Evolutionary conservation across 495 filamentous ascomycete genomes (phyloP), one percentile per base, ranked within the genome.

Genomic region (Penicillium lagena): DNA sequence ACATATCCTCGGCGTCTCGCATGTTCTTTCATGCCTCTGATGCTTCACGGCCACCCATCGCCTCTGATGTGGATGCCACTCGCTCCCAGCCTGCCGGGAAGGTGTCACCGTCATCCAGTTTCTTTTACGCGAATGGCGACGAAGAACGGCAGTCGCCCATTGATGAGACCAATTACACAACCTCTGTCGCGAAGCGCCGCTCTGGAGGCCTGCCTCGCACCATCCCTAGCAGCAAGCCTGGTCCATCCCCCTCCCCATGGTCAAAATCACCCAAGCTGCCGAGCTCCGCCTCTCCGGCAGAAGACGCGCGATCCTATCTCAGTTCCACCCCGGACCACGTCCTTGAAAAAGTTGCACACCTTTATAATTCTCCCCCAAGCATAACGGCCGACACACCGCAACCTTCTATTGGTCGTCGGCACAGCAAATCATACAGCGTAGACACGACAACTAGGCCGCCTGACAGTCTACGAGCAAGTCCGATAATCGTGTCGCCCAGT

Each of bases 11-110:
- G 2, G 49, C 39, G 7, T 58, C 77, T 5, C 77, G 82, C 29
- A 83, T 82, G 62, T 89, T 90, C 67, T 89, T 90, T 55, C 84
- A 86, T 63, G 86, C 85, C 7, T 79, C 76, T 52, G 83, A 87
- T 47, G 80, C 74, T n/a, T 22, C 22, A 22, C 80, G 78, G 47
- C 65, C 70, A 10, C 50, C 64, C 17, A 47, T 46, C 28, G 43
- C 54, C 27, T 58, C 61, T 8, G 61, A 69, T 29, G 37, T 46
- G 12, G 58, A 63, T 22, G 35, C 35, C n/a, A 29, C 47, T 39
- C 60, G 63, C 28, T 58, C 57, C 32, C 56, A 49, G 34, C 48
- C 55, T 22, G 45, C 47, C 39, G 51, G 39, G 37, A 68, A 67
- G 65, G 37, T 50, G 27, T 45, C 59, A 7, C 56, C 63, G 3